phyloP scores from a whole-genome alignment of 768 basidiomycete genomes.

The Xerocomellus amylosporus region DNA sequence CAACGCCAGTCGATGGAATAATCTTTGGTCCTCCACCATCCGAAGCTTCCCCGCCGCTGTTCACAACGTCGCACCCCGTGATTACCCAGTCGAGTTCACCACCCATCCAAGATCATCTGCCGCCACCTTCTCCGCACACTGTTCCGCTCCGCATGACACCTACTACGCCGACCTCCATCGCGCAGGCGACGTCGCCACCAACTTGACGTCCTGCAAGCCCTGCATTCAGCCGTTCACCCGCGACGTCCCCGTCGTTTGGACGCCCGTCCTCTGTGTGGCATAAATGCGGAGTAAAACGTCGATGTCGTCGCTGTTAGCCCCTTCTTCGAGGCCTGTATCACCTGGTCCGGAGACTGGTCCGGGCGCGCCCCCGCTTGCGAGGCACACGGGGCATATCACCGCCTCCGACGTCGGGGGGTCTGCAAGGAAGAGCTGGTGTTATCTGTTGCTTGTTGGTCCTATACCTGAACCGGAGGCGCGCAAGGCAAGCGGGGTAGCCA shows the following conservation, averaged over 20 bases:
- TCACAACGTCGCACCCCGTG: neutral
- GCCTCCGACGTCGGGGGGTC: constrained; percentile 7
- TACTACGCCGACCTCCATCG: constrained; percentile 24
- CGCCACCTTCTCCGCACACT: constrained; percentile 19
- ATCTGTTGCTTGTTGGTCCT: too few species aligned
- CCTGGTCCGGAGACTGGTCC: constrained; percentile 27
- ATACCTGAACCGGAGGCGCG: too few species aligned
- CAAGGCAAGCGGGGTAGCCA: too few species aligned
- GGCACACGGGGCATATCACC: constrained; percentile 41
- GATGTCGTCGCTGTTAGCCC: constrained; percentile 27
- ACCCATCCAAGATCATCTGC: constrained; percentile 2
- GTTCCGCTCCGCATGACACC: constrained; percentile 28
- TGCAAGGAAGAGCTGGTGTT: too few species aligned
- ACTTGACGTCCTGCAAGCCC: constrained; percentile 30
- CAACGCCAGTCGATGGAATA: constrained; percentile 23
- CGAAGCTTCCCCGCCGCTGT: neutral
- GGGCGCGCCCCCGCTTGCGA: constrained; percentile 57
- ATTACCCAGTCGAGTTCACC: constrained; percentile 9
- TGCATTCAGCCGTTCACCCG: constrained; percentile 22
- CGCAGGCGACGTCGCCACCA: constrained; percentile 28
- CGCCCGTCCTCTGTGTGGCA: neutral
- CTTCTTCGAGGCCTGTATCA: constrained; percentile 35
- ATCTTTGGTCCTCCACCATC: constrained; percentile 16
- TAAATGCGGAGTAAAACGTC: constrained; percentile 17
- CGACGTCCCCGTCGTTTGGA: constrained; percentile 14